These are phyloP conservation scores for Cystobasidium slooffiae DNA, from an alignment of 1,284 basidiomycete species.

Conservation along the genomic window DNA sequence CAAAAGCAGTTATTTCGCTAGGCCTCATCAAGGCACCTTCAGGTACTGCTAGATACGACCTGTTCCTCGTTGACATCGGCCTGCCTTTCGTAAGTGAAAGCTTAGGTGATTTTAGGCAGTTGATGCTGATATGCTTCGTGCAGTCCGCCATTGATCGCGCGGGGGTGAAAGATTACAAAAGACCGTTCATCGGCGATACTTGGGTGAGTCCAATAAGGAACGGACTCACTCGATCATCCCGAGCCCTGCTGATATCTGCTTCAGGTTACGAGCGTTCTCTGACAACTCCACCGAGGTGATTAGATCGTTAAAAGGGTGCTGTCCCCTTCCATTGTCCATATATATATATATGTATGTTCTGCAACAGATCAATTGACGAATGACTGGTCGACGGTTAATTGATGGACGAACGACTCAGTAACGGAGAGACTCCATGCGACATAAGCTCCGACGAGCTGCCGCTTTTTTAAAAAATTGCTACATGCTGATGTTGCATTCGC, in stretches of 20 bases:
- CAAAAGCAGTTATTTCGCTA: slow-evolving; percentile 32
- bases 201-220: slow-evolving; percentile 14
- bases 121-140: not conserved
- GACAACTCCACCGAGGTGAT: not conserved
- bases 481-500: too few species aligned
- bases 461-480: too few species aligned
- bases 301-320: not conserved
- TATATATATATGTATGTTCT: too few species aligned
- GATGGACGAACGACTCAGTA: too few species aligned
- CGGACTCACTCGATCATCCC: not conserved
- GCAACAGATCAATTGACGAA: too few species aligned
- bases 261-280: slow-evolving; percentile 17
- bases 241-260: not conserved
- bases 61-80: slow-evolving; percentile 39
- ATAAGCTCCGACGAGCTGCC: too few species aligned
- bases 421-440: too few species aligned
- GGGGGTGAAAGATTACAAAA: slow-evolving; percentile 30
- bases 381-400: too few species aligned
- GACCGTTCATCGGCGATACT: slow-evolving; percentile 29
- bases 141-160: slow-evolving; percentile 38
- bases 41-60: slow-evolving; percentile 10
- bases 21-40: slow-evolving; percentile 28
- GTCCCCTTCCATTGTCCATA: not conserved
- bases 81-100: slow-evolving; percentile 19
- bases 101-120: too few species aligned